These are phyloP conservation scores for Sodiomyces alkalinus DNA, from an alignment of 2,329 filamentous ascomycete genomes.

Conservation along the genomic window DNA sequence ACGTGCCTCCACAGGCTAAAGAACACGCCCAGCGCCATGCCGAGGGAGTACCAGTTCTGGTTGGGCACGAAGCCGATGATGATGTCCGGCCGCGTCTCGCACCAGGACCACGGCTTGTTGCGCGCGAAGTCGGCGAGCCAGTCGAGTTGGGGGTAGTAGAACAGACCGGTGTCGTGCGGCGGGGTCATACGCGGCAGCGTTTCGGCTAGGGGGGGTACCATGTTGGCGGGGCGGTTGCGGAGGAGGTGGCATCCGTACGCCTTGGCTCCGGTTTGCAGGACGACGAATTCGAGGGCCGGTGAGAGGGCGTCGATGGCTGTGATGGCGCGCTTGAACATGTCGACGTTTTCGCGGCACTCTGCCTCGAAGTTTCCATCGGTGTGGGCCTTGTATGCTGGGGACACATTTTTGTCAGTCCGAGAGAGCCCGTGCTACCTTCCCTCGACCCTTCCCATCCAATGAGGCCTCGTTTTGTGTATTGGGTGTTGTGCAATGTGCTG, in stretches of 20 bases:
- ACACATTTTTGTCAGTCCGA: too few species aligned
- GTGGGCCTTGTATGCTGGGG: conserved; percentile 22
- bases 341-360: conserved; percentile 21
- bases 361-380: conserved; percentile 16
- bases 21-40: conserved; percentile 15
- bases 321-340: conserved; percentile 23
- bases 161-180: conserved; percentile 18
- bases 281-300: conserved; percentile 19
- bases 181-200: conserved; percentile 16
- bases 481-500: not conserved
- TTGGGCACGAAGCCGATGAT: conserved; percentile 25
- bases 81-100: conserved; percentile 21
- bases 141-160: conserved; percentile 24
- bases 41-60: conserved; percentile 21
- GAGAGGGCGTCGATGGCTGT: conserved; percentile 17
- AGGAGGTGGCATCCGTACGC: conserved; percentile 25
- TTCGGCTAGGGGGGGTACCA: conserved; percentile 19
- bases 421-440: too few species aligned
- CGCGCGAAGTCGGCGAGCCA: conserved; percentile 18
- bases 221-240: conserved; percentile 18
- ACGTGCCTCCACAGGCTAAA: conserved; percentile 6
- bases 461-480: too few species aligned
- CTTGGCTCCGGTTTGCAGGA: conserved; percentile 20
- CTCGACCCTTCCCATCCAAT: too few species aligned
- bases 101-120: conserved; percentile 23